Evolutionary conservation across 106 monocot species (phyloP).

Genomic region (Dendrobium nobile): DNA sequence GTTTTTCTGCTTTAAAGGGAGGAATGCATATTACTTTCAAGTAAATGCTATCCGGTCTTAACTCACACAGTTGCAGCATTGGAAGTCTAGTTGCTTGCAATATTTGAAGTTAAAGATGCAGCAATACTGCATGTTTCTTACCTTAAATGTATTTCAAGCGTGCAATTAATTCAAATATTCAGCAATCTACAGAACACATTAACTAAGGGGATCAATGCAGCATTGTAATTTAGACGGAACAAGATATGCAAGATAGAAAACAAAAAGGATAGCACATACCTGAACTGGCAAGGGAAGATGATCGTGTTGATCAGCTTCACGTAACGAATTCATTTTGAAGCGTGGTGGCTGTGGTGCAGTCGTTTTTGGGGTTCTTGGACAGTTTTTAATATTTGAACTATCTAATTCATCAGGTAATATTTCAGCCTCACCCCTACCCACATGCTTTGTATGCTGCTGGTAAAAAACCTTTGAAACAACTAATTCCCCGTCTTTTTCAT

Average conservation of each 20-base stretch:
- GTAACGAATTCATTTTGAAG: conserved; percentile 16
- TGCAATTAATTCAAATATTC: neutral
- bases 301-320: conserved; percentile 26
- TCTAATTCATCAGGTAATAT: conserved; percentile 16
- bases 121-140: neutral
- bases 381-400: conserved; percentile 13
- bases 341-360: conserved; percentile 52
- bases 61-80: too few species aligned
- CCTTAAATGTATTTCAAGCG: neutral
- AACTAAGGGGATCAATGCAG: neutral
- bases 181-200: neutral
- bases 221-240: neutral
- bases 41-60: neutral
- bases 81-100: neutral
- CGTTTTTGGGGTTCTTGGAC: conserved; percentile 77
- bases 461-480: conserved; percentile 89
- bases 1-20: neutral
- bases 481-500: conserved; percentile 74
- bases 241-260: neutral
- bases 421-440: conserved; percentile 26
- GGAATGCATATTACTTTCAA: neutral
- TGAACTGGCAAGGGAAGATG: conserved; percentile 9
- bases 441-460: conserved; percentile 33
- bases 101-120: neutral
- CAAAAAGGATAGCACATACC: conserved; percentile 18